A percentile compares a stretch with the other conserved stretches of the same genome.
These are phyloP conservation scores for Carex kokanica DNA, from an alignment of 176 grass and related monocot species.

Conservation along the genomic window DNA sequence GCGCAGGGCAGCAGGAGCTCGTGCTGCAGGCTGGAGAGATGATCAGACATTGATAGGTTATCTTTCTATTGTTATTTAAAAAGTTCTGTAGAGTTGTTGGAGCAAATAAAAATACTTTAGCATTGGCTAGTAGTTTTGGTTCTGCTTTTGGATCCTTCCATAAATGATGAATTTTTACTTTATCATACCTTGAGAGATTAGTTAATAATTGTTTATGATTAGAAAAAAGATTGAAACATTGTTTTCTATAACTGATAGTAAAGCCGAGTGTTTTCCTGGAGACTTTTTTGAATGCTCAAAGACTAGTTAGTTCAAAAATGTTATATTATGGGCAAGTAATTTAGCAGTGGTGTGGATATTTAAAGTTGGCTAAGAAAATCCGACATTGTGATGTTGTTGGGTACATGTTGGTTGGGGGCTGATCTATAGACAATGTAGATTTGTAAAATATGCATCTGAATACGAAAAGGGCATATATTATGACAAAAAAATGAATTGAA, in stretches of 20 bases:
- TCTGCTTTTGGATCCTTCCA: not conserved
- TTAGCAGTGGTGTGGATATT: not conserved
- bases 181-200: not conserved
- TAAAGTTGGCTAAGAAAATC: not conserved
- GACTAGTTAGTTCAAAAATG: not conserved
- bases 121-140: not conserved
- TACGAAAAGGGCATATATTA: not conserved
- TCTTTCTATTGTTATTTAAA: slow-evolving; percentile 2
- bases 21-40: slow-evolving; percentile 40
- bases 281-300: not conserved
- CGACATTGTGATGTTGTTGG: not conserved
- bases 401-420: not conserved
- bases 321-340: not conserved
- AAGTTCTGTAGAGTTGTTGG: not conserved
- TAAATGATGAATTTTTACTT: not conserved
- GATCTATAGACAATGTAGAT: not conserved
- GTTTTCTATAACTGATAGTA: not conserved
- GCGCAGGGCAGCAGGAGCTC: slow-evolving; percentile 30
- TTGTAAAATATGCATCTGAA: not conserved
- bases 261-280: not conserved
- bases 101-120: not conserved
- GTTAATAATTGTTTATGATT: not conserved
- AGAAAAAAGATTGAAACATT: not conserved
- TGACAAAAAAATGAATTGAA: not conserved
- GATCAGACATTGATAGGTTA: slow-evolving; percentile 50